A percentile compares a stretch with the other conserved stretches of the same genome.
These are phyloP conservation scores for Puccinia sorghi DNA, from an alignment of 1,284 basidiomycete species.

Conservation along the genomic window DNA sequence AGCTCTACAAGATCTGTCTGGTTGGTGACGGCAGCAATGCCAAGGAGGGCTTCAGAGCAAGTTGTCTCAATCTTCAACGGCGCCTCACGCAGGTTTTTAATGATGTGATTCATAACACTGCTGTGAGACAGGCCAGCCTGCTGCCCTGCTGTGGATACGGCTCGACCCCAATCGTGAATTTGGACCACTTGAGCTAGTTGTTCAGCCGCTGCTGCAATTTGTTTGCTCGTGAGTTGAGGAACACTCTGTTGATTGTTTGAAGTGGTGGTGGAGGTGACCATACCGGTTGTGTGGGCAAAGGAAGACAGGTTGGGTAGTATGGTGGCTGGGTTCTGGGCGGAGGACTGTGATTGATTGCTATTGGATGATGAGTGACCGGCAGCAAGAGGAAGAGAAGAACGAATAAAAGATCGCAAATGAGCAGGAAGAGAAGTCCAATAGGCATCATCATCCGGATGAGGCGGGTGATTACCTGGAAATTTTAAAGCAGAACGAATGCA, in stretches of 20 bases:
- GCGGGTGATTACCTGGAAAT: constrained; percentile 27
- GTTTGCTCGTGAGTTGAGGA: constrained; percentile 56
- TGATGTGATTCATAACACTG: constrained; percentile 42
- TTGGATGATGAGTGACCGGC: constrained; percentile 54
- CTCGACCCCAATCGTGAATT: constrained; percentile 55
- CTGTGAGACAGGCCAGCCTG: constrained; percentile 40
- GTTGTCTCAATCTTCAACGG: not conserved
- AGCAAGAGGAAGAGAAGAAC: constrained; percentile 64
- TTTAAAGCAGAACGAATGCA: not conserved
- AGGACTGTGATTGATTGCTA: constrained; percentile 50
- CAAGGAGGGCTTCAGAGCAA: not conserved
- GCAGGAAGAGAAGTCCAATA: constrained; percentile 66
- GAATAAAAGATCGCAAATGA: constrained; percentile 64
- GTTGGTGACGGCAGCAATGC: not conserved
- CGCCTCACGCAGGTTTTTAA: constrained; percentile 5
- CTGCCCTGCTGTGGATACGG: constrained; percentile 51
- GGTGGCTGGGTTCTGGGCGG: constrained; percentile 50
- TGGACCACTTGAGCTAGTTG: constrained; percentile 58
- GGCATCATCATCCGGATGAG: constrained; percentile 61
- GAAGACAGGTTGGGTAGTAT: constrained; percentile 54
- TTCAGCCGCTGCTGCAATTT: constrained; percentile 56
- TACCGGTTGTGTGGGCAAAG: constrained; percentile 53
- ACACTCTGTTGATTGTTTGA: constrained; percentile 50
- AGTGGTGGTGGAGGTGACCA: constrained; percentile 54
- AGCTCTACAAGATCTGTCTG: constrained; percentile 18